Evolutionary conservation across 495 filamentous ascomycete species (phyloP), one percentile per base, ranked within the genome.

Genomic region (Apiosordaria backusii): DNA sequence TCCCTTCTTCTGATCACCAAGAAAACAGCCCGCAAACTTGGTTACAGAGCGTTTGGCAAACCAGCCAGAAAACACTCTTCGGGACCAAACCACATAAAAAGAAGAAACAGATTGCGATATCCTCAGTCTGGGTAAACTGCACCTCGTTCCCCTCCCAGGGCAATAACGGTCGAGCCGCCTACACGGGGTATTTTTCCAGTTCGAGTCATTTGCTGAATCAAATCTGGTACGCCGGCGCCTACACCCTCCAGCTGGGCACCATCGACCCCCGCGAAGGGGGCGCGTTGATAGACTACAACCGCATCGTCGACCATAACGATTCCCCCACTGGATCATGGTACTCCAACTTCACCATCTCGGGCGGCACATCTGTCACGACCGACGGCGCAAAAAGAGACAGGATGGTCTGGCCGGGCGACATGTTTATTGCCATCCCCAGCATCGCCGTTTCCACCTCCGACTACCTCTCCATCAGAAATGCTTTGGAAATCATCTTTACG

Each of bases 171-270:
- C 66, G 71, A 22, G 35, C 10, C 9, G 76, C 75, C n/a, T 85
- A 85, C 67, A 75, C 76, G 15, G 82, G 82, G 7, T 85, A 83
- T 60, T 85, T 85, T 63, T 72, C 81, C 66, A 79, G 75, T 54
- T 74, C 76, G 5, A 81, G 80, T 22, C 76, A 78, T 13, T 74
- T 84, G 4, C 71, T 81, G 6, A 88, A 89, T 64, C 72, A 80
- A 15, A 80, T 87, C 53, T 89, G 85, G 85, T 89, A 89, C 70
- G 82, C 86, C n/a, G 85, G 85, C 16, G 85, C 86, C 18, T 89
- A 85, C 67, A 89, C 87, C 0, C 75, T 83, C 29, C 85, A 88
- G 71, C 76, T 87, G 6, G 83, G 78, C 45, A 87, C 82, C 7
- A 83, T 87, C 52, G 77, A 84, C 61, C 83, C 84, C 0, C 68